Evolutionary conservation across 1,139 yeast species (phyloP).

Genomic region (Scheffersomyces lignicola): DNA sequence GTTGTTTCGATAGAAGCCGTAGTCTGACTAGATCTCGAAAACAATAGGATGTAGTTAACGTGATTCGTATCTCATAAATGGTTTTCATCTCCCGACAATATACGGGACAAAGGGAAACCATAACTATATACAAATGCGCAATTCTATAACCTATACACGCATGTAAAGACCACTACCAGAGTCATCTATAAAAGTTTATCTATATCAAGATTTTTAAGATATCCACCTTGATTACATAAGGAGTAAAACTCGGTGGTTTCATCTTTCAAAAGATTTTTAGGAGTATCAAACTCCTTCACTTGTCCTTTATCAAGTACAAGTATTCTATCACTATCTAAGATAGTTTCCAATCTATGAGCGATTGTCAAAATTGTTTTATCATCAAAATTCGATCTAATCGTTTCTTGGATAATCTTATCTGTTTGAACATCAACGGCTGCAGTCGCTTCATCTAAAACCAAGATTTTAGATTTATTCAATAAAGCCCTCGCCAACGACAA

Average conservation of each 20-base stretch:
- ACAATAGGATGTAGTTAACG: too few species aligned
- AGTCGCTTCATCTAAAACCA: conserved; percentile 39
- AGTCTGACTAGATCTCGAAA: too few species aligned
- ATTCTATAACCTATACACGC: conserved; percentile 1
- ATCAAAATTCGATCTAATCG: conserved; percentile 30
- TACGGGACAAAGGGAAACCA: too few species aligned
- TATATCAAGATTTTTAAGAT: conserved; percentile 10
- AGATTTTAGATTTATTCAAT: conserved; percentile 30
- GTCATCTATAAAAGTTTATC: too few species aligned
- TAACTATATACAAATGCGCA: too few species aligned
- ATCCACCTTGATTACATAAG: conserved; percentile 34
- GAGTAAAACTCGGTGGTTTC: conserved; percentile 25
- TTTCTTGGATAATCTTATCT: conserved; percentile 34
- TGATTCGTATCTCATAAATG: too few species aligned
- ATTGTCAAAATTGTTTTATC: conserved; percentile 37
- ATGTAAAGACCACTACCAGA: conserved; percentile 1
- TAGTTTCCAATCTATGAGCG: conserved; percentile 39
- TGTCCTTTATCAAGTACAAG: conserved; percentile 33
- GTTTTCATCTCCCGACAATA: too few species aligned
- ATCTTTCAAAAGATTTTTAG: conserved; percentile 23
- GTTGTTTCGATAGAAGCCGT: too few species aligned
- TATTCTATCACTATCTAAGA: conserved; percentile 35
- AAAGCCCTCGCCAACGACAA: conserved; percentile 39
- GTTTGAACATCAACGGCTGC: conserved; percentile 41
- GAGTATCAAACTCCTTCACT: conserved; percentile 33